Percentiles rank a stretch among this genome's conserved stretches.
phyloP scores from a whole-genome alignment of 768 basidiomycete species.

The Crassisporium funariophilum region DNA sequence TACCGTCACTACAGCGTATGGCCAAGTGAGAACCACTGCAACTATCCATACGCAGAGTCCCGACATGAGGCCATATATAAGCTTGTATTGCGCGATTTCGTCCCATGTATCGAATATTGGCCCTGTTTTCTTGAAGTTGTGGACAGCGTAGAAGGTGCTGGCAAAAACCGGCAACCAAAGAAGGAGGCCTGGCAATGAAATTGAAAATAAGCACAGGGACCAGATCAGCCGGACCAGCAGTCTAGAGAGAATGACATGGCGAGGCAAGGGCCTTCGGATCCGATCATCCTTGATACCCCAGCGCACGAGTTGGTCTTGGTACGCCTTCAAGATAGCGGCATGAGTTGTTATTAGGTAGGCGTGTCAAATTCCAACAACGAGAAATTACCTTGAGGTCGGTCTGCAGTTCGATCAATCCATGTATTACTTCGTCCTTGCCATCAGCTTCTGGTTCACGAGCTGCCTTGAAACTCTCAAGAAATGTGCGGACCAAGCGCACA shows the following conservation, averaged over 20 bases:
- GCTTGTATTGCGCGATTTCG: slow-evolving; percentile 88
- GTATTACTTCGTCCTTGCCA: slow-evolving; percentile 21
- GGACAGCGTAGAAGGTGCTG: slow-evolving; percentile 69
- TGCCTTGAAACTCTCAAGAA: slow-evolving; percentile 74
- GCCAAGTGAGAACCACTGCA: slow-evolving; percentile 60
- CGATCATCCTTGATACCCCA: slow-evolving; percentile 87
- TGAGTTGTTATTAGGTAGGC: background rate
- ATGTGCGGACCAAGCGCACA: slow-evolving; percentile 72
- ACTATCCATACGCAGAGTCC: slow-evolving; percentile 68
- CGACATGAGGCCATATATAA: slow-evolving; percentile 78
- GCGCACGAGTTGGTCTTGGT: slow-evolving; percentile 70
- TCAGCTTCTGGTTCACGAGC: slow-evolving; percentile 26
- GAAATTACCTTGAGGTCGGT: slow-evolving; percentile 61
- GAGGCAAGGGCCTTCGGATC: slow-evolving; percentile 63
- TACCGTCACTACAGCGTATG: slow-evolving; percentile 56
- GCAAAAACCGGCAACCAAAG: slow-evolving; percentile 82
- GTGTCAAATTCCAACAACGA: background rate
- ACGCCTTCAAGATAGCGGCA: slow-evolving; percentile 43
- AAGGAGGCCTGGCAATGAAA: slow-evolving; percentile 77
- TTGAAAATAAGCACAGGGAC: slow-evolving; percentile 58
- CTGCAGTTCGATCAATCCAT: slow-evolving; percentile 37
- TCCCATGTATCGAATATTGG: slow-evolving; percentile 88
- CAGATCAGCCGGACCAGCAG: slow-evolving; percentile 67
- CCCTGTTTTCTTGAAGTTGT: slow-evolving; percentile 78
- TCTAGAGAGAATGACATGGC: slow-evolving; percentile 58